Evolutionary conservation across 345 rosid species (phyloP).

Genomic region (Hypericum perforatum): DNA sequence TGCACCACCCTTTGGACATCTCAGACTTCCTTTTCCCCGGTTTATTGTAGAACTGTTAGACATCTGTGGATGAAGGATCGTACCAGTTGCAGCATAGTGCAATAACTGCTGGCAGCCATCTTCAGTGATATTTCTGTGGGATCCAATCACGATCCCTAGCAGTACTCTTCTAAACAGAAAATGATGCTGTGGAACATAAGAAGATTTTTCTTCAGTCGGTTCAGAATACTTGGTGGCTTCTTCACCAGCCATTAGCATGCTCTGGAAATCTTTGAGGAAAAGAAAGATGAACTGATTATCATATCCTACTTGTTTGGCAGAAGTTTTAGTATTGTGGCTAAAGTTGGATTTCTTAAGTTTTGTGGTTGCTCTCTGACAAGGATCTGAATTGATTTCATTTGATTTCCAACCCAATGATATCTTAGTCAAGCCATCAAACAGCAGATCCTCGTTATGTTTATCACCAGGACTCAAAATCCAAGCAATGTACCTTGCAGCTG

Average conservation of each 20-base stretch:
- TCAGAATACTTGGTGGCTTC: conserved; percentile 15
- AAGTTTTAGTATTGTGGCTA: conserved; percentile 10
- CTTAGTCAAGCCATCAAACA: conserved; percentile 36
- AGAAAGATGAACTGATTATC: conserved; percentile 23
- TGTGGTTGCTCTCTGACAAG: conserved; percentile 16
- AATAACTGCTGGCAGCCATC: conserved; percentile 47
- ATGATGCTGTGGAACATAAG: conserved; percentile 18
- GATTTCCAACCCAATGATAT: conserved; percentile 39
- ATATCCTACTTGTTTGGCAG: conserved; percentile 13
- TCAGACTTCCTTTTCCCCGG: conserved; percentile 16
- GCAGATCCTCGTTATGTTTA: conserved; percentile 36
- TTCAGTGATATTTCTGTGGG: conserved; percentile 26
- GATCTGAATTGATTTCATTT: conserved; percentile 21
- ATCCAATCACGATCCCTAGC: conserved; percentile 50
- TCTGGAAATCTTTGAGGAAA: conserved; percentile 46
- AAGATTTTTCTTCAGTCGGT: conserved; percentile 13
- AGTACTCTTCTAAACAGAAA: conserved; percentile 44
- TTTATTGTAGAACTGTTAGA: conserved; percentile 14
- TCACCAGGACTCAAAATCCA: conserved; percentile 54
- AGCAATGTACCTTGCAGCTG: conserved; percentile 61
- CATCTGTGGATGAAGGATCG: conserved; percentile 16
- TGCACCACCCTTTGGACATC: conserved; percentile 10
- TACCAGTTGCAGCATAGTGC: conserved; percentile 63
- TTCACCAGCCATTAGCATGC: conserved; percentile 13
- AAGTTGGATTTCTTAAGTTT: conserved; percentile 35